Conservation (phyloP, 352 stramenopile species). For the Globisporangium irregulare region DNA sequence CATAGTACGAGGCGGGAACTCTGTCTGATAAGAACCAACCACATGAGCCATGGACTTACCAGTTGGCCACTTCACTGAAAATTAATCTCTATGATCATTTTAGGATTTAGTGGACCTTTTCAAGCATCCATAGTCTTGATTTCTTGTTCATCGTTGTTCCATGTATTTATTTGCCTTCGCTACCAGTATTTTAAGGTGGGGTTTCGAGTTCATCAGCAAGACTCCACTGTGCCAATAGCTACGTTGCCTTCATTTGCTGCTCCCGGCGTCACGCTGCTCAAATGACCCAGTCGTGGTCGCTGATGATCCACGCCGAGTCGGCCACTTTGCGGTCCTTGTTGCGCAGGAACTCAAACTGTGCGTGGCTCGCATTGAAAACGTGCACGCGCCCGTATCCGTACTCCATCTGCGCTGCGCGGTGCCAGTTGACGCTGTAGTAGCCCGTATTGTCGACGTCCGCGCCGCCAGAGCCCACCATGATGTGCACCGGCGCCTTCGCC, state of each 20-base stretch:
- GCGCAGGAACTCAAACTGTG: conserved; percentile 70
- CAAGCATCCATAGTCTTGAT: not conserved
- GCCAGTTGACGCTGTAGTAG: conserved; percentile 59
- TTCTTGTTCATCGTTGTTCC: not conserved
- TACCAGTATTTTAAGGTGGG: not conserved
- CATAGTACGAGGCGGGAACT: not conserved
- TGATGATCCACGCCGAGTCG: conserved; percentile 27
- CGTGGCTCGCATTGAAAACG: conserved; percentile 54
- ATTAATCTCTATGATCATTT: not conserved
- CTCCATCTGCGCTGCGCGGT: conserved; percentile 57
- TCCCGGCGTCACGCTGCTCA: not conserved
- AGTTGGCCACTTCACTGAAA: not conserved
- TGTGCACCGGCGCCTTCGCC: conserved; percentile 65
- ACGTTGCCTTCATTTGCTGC: not conserved
- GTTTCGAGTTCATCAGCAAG: not conserved
- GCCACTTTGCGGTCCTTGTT: conserved; percentile 28
- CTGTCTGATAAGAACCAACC: not conserved
- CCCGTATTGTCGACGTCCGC: conserved; percentile 58
- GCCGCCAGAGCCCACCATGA: conserved; percentile 82
- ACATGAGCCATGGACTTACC: not conserved
- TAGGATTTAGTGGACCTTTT: not conserved
- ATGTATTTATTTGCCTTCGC: not conserved
- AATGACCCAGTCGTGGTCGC: conserved; percentile 36
- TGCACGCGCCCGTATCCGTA: conserved; percentile 78
- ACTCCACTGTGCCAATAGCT: not conserved